Evolutionary conservation across 768 basidiomycete genomes (phyloP).

Genomic region (Collybia nuda): DNA sequence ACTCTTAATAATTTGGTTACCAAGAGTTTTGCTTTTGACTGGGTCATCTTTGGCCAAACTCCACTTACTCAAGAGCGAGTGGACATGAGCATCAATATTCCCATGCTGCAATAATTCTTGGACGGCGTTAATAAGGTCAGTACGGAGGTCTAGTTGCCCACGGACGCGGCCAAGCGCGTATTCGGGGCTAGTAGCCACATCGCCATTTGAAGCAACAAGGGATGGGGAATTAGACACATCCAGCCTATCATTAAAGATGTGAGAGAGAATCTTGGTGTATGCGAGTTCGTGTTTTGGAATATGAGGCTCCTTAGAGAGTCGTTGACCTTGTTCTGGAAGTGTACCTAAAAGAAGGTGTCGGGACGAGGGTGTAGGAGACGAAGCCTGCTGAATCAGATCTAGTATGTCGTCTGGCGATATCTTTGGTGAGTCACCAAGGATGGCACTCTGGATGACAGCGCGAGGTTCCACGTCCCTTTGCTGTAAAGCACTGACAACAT

Average conservation of each 20-base stretch:
- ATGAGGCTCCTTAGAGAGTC: conserved; percentile 43
- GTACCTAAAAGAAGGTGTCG: conserved; percentile 51
- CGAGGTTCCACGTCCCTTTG: conserved; percentile 45
- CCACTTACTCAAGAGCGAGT: conserved; percentile 80
- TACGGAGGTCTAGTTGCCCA: conserved; percentile 76
- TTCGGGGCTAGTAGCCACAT: conserved; percentile 86
- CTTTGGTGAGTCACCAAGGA: conserved; percentile 51
- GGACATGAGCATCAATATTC: conserved; percentile 52
- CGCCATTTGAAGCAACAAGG: conserved; percentile 67
- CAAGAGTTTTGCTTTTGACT: conserved; percentile 56
- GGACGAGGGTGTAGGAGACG: conserved; percentile 28
- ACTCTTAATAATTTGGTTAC: conserved; percentile 51
- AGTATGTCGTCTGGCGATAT: conserved; percentile 44
- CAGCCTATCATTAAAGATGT: conserved; percentile 76
- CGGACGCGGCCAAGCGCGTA: conserved; percentile 92
- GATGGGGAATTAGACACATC: conserved; percentile 85
- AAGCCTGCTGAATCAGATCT: conserved; percentile 47
- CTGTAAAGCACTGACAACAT: conserved; percentile 73
- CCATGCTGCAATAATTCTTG: conserved; percentile 61
- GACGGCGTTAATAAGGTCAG: conserved; percentile 61
- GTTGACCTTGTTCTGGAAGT: conserved; percentile 21
- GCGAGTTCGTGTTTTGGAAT: conserved; percentile 90
- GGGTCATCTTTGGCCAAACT: conserved; percentile 71
- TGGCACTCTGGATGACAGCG: conserved; percentile 59
- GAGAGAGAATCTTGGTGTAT: conserved; percentile 85